Conservation (phyloP, 192 early-diverging fungal species). For the Dissophora globulifera region DNA sequence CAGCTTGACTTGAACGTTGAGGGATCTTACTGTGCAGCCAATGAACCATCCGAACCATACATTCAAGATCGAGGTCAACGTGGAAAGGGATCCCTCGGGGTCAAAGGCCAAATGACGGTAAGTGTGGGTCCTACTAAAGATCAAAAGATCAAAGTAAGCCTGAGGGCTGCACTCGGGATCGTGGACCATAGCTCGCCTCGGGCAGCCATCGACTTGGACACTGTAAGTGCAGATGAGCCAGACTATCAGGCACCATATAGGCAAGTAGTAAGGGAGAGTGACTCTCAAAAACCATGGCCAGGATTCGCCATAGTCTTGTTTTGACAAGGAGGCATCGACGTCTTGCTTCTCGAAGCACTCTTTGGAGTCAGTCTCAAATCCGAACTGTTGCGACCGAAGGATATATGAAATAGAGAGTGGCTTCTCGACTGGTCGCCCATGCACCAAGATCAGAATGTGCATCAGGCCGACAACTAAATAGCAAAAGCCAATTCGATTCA, state of each 20-base stretch:
- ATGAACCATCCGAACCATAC: constrained; percentile 60
- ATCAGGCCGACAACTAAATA: constrained; percentile 54
- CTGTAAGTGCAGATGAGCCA: constrained; percentile 48
- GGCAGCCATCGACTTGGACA: constrained; percentile 38
- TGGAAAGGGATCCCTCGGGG: constrained; percentile 65
- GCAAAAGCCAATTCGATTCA: constrained; percentile 63
- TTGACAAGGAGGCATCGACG: not conserved
- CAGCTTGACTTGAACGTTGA: constrained; percentile 45
- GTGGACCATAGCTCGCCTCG: constrained; percentile 20
- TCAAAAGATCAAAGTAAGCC: constrained; percentile 56
- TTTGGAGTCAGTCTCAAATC: not conserved
- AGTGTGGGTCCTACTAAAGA: constrained; percentile 56
- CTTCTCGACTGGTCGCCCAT: constrained; percentile 24
- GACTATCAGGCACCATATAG: constrained; percentile 15
- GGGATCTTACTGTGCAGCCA: constrained; percentile 45
- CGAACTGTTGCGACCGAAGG: not conserved
- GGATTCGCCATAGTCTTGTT: not conserved
- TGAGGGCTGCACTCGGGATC: constrained; percentile 62
- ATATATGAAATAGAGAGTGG: constrained; percentile 19
- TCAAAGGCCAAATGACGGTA: constrained; percentile 58
- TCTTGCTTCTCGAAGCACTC: not conserved
- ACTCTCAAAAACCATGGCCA: constrained; percentile 48
- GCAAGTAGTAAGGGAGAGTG: constrained; percentile 31
- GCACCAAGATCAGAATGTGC: constrained; percentile 32
- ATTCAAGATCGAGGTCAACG: constrained; percentile 60